Base-by-base conservation (phyloP, 1,139 yeast genomes). In the Kodamaea fungicola region DNA sequence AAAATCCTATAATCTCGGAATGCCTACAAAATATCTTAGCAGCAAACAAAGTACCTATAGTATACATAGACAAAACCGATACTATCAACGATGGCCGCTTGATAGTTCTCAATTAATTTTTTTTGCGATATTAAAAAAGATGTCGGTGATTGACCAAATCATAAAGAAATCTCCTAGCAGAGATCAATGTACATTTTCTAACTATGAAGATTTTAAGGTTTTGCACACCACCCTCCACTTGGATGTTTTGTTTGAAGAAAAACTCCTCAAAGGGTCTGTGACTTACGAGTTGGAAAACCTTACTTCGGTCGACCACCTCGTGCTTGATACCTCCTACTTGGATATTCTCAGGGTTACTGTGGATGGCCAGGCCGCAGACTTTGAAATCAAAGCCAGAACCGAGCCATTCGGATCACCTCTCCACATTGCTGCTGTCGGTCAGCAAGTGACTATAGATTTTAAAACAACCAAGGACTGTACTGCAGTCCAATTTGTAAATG, bases 401-500 rank as follows among this genome's bases (percentile, higher is more conserved):
- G 61, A 55, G 28, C 63, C 64, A 3, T 62, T 54, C 41, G 74
- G 74, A 2, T 50, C 63, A 1, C 59, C 71, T 2, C 55, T 67
- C 38, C 41, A 40, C 21, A 35, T 52, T 8, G 28, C 12, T 21
- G 34, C 23, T 7, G 7, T 12, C n/a, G 31, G 34, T 13, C 6
- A 3, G 16, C n/a, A 25, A 7, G 43, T 64, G 13, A 42, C 43
- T 22, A 47, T 67, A 10, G 47, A 40, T 3, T 67, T 58, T 42
- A 37, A 46, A 13, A 67, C 74, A 27, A 66, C 74, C 8, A 53
- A 51, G 4, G 53, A 59, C 37, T 62, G 70, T 43, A 66, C 71
- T 1, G 71, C 73, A 2, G 51, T 67, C 33, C 72, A 67, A 43
- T 67, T 67, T 37, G 59, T 67, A 28, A 55, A 61, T 28, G 70